Percentiles rank a stretch among this genome's conserved stretches.
Conservation (phyloP, 2,329 filamentous ascomycete genomes). For the Xylaria sp. region DNA sequence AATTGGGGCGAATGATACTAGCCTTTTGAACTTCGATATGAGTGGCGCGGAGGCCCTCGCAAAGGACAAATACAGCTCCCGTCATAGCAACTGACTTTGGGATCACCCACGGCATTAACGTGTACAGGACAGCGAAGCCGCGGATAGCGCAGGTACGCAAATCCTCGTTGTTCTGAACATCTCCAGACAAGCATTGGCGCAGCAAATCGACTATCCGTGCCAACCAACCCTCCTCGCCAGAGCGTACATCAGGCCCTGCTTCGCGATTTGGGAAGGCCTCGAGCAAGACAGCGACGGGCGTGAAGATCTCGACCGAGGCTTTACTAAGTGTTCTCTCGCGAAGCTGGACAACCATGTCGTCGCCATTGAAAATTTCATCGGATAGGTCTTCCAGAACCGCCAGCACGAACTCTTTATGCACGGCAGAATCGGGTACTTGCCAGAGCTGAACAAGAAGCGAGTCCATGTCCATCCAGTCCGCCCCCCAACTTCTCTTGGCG, state of each 20-base stretch:
- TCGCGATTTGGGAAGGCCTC: conserved; percentile 79
- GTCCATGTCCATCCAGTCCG: conserved; percentile 96
- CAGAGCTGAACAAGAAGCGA: conserved; percentile 80
- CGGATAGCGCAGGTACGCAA: conserved; percentile 75
- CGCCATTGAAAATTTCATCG: conserved; percentile 90
- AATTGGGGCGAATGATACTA: conserved; percentile 38
- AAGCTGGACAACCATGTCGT: conserved; percentile 84
- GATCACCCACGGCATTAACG: conserved; percentile 85
- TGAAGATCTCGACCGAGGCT: conserved; percentile 92
- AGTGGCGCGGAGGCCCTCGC: conserved; percentile 70
- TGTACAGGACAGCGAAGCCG: conserved; percentile 76
- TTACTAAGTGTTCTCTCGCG: conserved; percentile 85
- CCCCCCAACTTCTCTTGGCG: conserved; percentile 90
- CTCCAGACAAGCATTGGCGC: conserved; percentile 71
- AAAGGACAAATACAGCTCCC: conserved; percentile 72
- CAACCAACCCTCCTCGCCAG: conserved; percentile 86
- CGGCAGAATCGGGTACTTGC: conserved; percentile 68
- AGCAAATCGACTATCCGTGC: conserved; percentile 77
- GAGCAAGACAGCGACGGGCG: conserved; percentile 74
- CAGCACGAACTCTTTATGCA: conserved; percentile 84
- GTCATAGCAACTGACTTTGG: conserved; percentile 79
- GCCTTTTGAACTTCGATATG: conserved; percentile 78
- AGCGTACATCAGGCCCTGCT: conserved; percentile 70
- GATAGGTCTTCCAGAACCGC: conserved; percentile 89
- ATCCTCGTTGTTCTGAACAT: conserved; percentile 68